Evolutionary conservation across 1,284 basidiomycete genomes (phyloP).

Genomic region (Megacollybia platyphylla): DNA sequence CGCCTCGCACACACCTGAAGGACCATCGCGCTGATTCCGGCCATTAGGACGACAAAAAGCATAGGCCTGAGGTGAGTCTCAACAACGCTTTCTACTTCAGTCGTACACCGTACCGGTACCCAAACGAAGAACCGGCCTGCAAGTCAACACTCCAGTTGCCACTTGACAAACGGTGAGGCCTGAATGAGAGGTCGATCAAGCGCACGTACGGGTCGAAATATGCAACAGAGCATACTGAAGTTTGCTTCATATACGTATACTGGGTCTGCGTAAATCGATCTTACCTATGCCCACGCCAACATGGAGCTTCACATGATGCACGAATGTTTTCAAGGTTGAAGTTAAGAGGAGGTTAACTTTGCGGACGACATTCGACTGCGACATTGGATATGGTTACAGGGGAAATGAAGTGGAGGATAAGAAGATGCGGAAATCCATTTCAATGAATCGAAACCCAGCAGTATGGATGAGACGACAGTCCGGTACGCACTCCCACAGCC

Average conservation of each 20-base stretch:
- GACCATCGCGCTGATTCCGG: conserved; percentile 53
- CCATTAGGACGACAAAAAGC: conserved; percentile 59
- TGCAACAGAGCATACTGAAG: conserved; percentile 6
- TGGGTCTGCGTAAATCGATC: too few species aligned
- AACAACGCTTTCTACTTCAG: too few species aligned
- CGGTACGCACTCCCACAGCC: background rate
- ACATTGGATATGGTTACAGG: too few species aligned
- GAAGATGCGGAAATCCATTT: background rate
- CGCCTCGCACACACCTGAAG: conserved; percentile 29
- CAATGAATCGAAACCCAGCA: background rate
- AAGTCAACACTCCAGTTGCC: conserved; percentile 31
- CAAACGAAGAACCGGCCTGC: conserved; percentile 46
- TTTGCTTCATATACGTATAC: too few species aligned
- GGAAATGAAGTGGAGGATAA: too few species aligned
- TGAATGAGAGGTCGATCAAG: background rate
- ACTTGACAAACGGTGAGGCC: conserved; percentile 5
- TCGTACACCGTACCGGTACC: conserved; percentile 25
- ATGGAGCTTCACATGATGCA: conserved; percentile 25
- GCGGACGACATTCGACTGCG: too few species aligned
- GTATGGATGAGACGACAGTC: background rate
- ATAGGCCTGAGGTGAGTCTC: conserved; percentile 22
- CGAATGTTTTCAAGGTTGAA: conserved; percentile 10
- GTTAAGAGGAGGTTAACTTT: background rate
- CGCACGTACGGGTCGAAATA: conserved; percentile 4
- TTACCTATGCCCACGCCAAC: conserved; percentile 23